Evolutionary conservation across 2,329 filamentous ascomycete genomes (phyloP).

Genomic region (Cucurbitaria berberidis): DNA sequence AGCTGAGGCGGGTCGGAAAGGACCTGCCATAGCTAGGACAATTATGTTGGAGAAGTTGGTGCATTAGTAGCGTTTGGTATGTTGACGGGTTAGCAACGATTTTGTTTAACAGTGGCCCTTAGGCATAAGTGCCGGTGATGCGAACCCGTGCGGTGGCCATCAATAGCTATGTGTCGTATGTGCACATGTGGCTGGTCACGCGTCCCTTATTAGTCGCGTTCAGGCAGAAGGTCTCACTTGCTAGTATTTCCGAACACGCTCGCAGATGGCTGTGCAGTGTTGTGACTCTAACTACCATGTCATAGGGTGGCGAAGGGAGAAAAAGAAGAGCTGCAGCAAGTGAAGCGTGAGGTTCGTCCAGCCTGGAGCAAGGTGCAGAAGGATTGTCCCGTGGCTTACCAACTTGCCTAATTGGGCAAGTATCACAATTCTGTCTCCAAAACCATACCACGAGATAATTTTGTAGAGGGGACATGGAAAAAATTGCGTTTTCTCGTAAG

Average conservation of each 20-base stretch:
- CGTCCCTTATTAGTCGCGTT: constrained; percentile 14
- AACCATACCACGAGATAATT: too few species aligned
- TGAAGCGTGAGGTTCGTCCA: not conserved
- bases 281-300: not conserved
- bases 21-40: constrained; percentile 27
- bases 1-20: constrained; percentile 36
- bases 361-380: not conserved
- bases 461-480: too few species aligned
- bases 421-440: not conserved
- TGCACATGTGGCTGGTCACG: constrained; percentile 35
- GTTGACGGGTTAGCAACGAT: not conserved
- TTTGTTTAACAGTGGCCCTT: not conserved
- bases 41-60: not conserved
- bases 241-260: not conserved
- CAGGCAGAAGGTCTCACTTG: constrained; percentile 36
- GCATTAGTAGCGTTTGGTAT: not conserved
- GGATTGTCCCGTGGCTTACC: not conserved
- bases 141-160: constrained; percentile 34
- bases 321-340: not conserved
- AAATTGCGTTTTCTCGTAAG: too few species aligned
- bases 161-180: constrained; percentile 22
- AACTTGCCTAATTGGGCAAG: not conserved
- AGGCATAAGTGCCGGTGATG: constrained; percentile 11
- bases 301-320: too few species aligned
- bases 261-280: constrained; percentile 10